A percentile compares a stretch with the other conserved stretches of the same genome.
These are phyloP conservation scores for Saccharomycopsis vini DNA, from an alignment of 805 yeast species.

Conservation along the genomic window DNA sequence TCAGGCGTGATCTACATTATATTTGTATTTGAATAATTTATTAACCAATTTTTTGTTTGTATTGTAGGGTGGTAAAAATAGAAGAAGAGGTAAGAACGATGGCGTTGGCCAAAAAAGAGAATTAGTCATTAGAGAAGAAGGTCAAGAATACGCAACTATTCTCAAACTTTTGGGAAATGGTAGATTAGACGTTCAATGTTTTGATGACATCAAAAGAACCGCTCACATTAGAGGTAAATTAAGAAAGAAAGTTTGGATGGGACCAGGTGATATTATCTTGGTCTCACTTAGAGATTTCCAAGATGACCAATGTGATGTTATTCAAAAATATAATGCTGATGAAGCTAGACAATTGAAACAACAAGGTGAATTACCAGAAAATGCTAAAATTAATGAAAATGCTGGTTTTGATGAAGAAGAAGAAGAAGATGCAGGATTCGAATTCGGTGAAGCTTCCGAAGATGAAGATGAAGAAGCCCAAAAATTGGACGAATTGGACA, in stretches of 20 bases:
- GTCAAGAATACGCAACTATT: constrained; percentile 98
- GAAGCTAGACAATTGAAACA: constrained; percentile 95
- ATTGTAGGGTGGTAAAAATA: constrained; percentile 85
- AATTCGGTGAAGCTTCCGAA: constrained; percentile 61
- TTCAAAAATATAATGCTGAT: constrained; percentile 91
- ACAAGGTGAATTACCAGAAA: constrained; percentile 90
- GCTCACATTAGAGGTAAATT: constrained; percentile 98
- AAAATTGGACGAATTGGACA: neutral
- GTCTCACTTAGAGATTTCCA: constrained; percentile 97
- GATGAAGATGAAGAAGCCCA: neutral
- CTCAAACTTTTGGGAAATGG: constrained; percentile 98
- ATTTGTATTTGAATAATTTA: no score
- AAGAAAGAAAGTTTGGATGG: constrained; percentile 99
- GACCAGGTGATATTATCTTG: constrained; percentile 94
- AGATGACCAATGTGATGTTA: constrained; percentile 96
- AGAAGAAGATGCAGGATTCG: constrained; percentile 94
- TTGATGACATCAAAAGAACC: constrained; percentile 87
- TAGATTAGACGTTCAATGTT: constrained; percentile 89
- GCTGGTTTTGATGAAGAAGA: constrained; percentile 95
- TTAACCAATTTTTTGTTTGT: no score
- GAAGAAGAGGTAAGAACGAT: constrained; percentile 98
- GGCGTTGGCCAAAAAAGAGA: constrained; percentile 90
- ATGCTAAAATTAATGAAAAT: constrained; percentile 95
- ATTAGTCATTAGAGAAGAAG: constrained; percentile 83
- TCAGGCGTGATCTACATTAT: no score